These are phyloP conservation scores for Sporothrix luriei DNA, from an alignment of 2,329 filamentous ascomycete genomes.

Conservation along the genomic window DNA sequence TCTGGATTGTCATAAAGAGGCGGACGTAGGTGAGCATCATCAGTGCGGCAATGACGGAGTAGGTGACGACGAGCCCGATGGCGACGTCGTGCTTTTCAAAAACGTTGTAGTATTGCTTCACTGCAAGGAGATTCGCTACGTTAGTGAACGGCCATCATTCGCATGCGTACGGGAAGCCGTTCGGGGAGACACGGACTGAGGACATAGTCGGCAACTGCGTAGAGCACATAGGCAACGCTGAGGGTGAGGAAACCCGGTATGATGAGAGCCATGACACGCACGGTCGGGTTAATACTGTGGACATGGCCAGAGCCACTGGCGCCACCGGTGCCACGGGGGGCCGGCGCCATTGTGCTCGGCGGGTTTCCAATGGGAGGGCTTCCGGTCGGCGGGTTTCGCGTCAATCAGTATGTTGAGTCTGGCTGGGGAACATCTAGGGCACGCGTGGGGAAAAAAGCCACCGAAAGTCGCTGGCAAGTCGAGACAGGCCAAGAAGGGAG, in stretches of 20 bases:
- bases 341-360: constrained; percentile 16
- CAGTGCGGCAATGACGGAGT: constrained; percentile 70
- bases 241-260: constrained; percentile 71
- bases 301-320: constrained; percentile 6
- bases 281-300: constrained; percentile 32
- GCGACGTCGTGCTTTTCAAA: constrained; percentile 58
- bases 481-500: background rate
- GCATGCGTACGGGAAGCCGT: background rate
- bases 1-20: constrained; percentile 66
- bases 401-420: background rate
- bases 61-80: constrained; percentile 66
- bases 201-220: constrained; percentile 67
- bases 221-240: constrained; percentile 69
- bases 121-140: constrained; percentile 47
- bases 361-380: no score
- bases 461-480: background rate
- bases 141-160: no score
- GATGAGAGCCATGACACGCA: constrained; percentile 42
- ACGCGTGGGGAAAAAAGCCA: background rate
- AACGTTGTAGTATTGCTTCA: constrained; percentile 67
- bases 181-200: constrained; percentile 58
- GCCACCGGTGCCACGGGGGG: background rate
- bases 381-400: no score
- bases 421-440: no score
- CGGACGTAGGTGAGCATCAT: constrained; percentile 71